Evolutionary conservation across 768 basidiomycete species (phyloP), one percentile per base, ranked within the genome.

Genomic region (Termitomyces sp.): DNA sequence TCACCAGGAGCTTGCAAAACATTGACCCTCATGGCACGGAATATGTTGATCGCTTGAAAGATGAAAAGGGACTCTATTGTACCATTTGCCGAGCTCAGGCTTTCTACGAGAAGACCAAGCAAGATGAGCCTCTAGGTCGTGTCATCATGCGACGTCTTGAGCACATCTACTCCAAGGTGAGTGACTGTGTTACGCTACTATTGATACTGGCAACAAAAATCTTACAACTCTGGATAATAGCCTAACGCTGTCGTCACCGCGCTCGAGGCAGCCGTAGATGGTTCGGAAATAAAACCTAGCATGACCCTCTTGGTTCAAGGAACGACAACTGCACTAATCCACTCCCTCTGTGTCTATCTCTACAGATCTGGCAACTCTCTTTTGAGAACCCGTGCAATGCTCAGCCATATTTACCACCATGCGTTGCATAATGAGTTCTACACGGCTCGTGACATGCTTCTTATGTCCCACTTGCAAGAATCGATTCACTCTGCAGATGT

Each of bases 11-110:
- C 66, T 74, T 99, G 35, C 97, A 98, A 82, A 94, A 98, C 68
- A 94, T 97, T 62, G 97, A 99, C 66, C 96, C 97, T 8, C 97
- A 99, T 69, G 94, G 97, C 2, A 93, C 91, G n/a, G 97, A 99
- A 72, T 99, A 99, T 68, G 90, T 99, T 45, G 97, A 98, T 68
- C 84, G 97, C 49, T 77, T 99, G 57, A 94, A 94, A 73, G 94
- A 98, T 68, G 98, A 98, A 76, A 92, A 94, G 67, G 86, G 87
- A 16, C 81, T 99, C 24, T 99, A 98, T 72, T 83, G 85, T 69
- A 94, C 93, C 33, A 92, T 99, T 63, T 93, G 92, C 71, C 89
- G 91, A 52, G 89, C 94, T 0, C 93, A 98, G 72, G 84, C 87
- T 10, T 87, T 94, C 67, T 98, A 96, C 72, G 94, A 97, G 76